Conservation (phyloP, 2,329 filamentous ascomycete species). For the Diaporthe sp. region DNA sequence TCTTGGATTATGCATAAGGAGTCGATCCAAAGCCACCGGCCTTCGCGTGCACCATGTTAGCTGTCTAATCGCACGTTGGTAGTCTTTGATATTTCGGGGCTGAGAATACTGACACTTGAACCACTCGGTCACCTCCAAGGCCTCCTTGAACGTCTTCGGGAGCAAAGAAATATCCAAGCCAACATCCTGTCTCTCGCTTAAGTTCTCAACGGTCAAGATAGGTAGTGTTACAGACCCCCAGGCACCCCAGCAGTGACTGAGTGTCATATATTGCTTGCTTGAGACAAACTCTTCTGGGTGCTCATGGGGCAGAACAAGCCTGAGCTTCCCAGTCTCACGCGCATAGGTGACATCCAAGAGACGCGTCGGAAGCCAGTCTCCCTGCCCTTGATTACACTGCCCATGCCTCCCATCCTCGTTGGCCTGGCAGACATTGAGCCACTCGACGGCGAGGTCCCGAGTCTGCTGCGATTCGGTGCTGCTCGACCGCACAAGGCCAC, state of each 20-base stretch:
- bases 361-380: slow-evolving; percentile 6
- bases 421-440: slow-evolving; percentile 33
- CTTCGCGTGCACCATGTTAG: background rate
- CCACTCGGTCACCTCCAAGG: slow-evolving; percentile 29
- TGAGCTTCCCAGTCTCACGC: background rate
- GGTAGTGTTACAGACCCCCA: slow-evolving; percentile 1
- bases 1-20: slow-evolving; percentile 38
- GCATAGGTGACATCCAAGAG: background rate
- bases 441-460: slow-evolving; percentile 31
- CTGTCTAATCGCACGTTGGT: background rate
- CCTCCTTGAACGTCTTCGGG: slow-evolving; percentile 22
- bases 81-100: background rate
- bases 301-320: background rate
- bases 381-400: slow-evolving; percentile 10
- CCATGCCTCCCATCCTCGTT: slow-evolving; percentile 35
- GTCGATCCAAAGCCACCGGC: slow-evolving; percentile 36
- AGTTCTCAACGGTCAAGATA: background rate
- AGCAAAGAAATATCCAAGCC: slow-evolving; percentile 10
- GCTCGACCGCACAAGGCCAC: slow-evolving; percentile 7
- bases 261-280: slow-evolving; percentile 13
- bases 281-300: background rate
- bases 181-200: background rate
- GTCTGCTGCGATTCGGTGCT: slow-evolving; percentile 29
- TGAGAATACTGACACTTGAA: slow-evolving; percentile 28
- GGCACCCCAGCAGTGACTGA: slow-evolving; percentile 34